These are phyloP conservation scores for Ophiorrhiza pumila DNA, from an alignment of 257 asterid species.

Conservation along the genomic window DNA sequence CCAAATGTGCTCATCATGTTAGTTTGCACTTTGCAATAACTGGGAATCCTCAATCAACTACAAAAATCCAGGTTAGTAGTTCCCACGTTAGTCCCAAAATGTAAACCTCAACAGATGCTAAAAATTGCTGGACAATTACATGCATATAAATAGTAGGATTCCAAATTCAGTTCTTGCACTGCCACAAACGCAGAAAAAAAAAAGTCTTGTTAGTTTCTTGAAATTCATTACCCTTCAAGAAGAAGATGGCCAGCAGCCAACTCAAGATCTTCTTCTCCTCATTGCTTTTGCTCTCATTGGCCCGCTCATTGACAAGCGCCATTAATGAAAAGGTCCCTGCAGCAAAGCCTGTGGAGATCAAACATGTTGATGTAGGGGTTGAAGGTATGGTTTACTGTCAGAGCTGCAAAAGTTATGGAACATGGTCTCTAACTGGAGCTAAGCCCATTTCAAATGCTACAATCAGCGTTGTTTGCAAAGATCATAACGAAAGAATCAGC, in stretches of 20 bases:
- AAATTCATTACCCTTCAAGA: background rate
- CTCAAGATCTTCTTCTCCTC: constrained; percentile 32
- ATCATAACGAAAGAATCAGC: constrained; percentile 55
- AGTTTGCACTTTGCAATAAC: constrained; percentile 26
- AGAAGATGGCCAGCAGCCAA: constrained; percentile 57
- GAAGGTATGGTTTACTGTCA: constrained; percentile 87
- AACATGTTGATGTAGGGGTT: constrained; percentile 50
- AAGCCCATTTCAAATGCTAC: constrained; percentile 55
- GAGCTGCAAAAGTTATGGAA: constrained; percentile 48
- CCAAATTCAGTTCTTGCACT: constrained; percentile 12
- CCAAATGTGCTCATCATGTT: constrained; percentile 51
- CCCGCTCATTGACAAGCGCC: constrained; percentile 31
- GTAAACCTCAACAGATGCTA: constrained; percentile 9
- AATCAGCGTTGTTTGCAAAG: constrained; percentile 76
- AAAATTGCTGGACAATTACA: constrained; percentile 9
- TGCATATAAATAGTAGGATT: constrained; percentile 35
- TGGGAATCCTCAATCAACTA: background rate
- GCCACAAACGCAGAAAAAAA: constrained; percentile 7
- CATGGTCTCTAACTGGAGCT: constrained; percentile 59
- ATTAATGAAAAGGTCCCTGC: constrained; percentile 19
- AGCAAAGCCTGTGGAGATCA: constrained; percentile 33
- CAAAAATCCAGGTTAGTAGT: constrained; percentile 28
- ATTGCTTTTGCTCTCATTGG: constrained; percentile 40
- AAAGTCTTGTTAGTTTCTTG: background rate
- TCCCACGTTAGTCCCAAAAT: constrained; percentile 45